These are phyloP conservation scores for Saturnispora quitensis DNA, from an alignment of 805 yeast genomes.

Conservation along the genomic window DNA sequence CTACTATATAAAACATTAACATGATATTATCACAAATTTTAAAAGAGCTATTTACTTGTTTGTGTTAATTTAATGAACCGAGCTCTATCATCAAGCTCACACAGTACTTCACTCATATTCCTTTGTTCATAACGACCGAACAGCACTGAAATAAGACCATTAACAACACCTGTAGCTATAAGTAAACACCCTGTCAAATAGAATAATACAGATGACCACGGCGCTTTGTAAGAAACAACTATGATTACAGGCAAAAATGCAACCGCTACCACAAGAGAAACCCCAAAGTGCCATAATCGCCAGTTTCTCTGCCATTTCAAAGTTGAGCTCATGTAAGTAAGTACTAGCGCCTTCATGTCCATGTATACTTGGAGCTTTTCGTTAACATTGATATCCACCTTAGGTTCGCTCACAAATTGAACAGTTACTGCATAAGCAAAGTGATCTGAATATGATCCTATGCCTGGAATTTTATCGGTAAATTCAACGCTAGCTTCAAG, in stretches of 20 bases:
- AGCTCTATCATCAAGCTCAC: slow-evolving; percentile 43
- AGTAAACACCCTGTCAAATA: slow-evolving; percentile 46
- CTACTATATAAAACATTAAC: neutral
- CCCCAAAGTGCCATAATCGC: slow-evolving; percentile 56
- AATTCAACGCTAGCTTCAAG: slow-evolving; percentile 63
- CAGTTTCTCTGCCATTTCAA: slow-evolving; percentile 51
- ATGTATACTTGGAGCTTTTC: slow-evolving; percentile 31
- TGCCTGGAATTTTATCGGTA: slow-evolving; percentile 53
- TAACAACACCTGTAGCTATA: slow-evolving; percentile 56
- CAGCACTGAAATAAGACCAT: slow-evolving; percentile 69
- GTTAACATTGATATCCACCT: neutral
- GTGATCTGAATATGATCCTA: slow-evolving; percentile 86
- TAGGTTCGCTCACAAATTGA: slow-evolving; percentile 10
- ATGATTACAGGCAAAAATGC: slow-evolving; percentile 47
- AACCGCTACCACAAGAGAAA: slow-evolving; percentile 43
- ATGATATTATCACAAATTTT: neutral
- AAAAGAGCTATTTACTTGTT: neutral
- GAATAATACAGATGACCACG: slow-evolving; percentile 64
- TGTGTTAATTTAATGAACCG: slow-evolving; percentile 7
- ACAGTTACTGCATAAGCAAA: slow-evolving; percentile 62
- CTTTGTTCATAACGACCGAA: slow-evolving; percentile 78
- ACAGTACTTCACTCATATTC: slow-evolving; percentile 64
- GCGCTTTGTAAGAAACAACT: slow-evolving; percentile 44
- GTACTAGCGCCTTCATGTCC: slow-evolving; percentile 40
- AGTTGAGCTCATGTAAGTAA: slow-evolving; percentile 39